phyloP scores from a whole-genome alignment of 2,329 filamentous ascomycete genomes.

The Hirsutella thompsonii region DNA sequence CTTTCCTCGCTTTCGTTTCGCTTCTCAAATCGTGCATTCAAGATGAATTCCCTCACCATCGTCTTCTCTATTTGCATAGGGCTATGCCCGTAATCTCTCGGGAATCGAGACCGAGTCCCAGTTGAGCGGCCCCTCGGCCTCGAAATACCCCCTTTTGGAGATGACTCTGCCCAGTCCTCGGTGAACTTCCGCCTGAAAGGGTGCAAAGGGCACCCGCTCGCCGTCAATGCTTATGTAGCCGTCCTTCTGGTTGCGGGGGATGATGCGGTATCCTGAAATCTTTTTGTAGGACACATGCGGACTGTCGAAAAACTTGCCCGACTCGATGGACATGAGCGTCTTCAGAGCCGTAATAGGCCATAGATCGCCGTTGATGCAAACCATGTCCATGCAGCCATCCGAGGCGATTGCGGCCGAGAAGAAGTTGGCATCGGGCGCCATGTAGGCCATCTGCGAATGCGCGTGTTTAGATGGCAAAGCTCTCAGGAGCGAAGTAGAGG shows the following conservation, averaged over 20 bases:
- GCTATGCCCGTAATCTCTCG: conserved; percentile 15
- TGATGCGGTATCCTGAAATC: conserved; percentile 74
- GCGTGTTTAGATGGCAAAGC: conserved; percentile 3
- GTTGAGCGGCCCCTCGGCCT: conserved; percentile 41
- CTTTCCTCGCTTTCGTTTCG: too few species aligned
- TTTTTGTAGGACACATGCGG: conserved; percentile 71
- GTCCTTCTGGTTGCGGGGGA: conserved; percentile 54
- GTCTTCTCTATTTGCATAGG: neutral
- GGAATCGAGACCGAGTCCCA: conserved; percentile 31
- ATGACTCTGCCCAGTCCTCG: conserved; percentile 72
- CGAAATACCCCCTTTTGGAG: conserved; percentile 62
- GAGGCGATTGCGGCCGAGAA: conserved; percentile 72
- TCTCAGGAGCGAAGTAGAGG: neutral
- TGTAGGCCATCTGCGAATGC: conserved; percentile 62
- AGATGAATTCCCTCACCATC: too few species aligned
- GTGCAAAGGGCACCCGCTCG: conserved; percentile 73
- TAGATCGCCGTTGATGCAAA: conserved; percentile 68
- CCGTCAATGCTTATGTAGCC: conserved; percentile 94
- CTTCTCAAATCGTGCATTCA: too few species aligned
- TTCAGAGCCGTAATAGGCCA: conserved; percentile 51
- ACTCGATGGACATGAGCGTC: conserved; percentile 60
- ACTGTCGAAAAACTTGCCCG: conserved; percentile 67
- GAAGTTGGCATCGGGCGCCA: conserved; percentile 79
- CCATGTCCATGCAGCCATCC: conserved; percentile 77
- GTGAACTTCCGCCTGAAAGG: conserved; percentile 87